A percentile compares a stretch with the other conserved stretches of the same genome.
Evolutionary conservation across 2,329 filamentous ascomycete genomes (phyloP).

Genomic region (Coniochaeta hoffmannii): DNA sequence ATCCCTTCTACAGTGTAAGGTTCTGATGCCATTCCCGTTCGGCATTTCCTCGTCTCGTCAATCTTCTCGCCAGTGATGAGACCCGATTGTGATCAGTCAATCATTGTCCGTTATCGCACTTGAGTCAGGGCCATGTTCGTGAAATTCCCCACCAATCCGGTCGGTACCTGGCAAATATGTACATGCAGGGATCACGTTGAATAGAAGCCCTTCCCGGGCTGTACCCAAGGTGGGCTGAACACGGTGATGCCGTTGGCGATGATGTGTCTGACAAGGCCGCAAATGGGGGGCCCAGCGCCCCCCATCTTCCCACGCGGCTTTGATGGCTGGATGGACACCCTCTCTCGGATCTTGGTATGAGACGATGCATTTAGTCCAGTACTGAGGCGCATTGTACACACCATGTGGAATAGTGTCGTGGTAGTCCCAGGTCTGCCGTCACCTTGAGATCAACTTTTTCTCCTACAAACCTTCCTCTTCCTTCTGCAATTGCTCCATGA

Average conservation of each 20-base stretch:
- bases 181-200: background rate
- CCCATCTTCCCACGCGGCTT: background rate
- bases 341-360: background rate
- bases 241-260: constrained; percentile 2
- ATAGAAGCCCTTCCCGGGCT: background rate
- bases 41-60: background rate
- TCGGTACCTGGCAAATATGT: background rate
- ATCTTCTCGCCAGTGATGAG: background rate
- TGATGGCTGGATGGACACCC: no score
- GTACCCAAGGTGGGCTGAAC: constrained; percentile 4
- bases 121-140: constrained; percentile 1
- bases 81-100: background rate
- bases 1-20: background rate
- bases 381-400: no score
- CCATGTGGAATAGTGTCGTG: background rate
- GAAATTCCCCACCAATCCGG: constrained; percentile 5
- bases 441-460: background rate
- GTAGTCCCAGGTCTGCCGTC: background rate
- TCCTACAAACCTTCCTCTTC: background rate
- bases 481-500: background rate
- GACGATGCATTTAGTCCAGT: no score
- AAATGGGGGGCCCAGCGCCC: background rate
- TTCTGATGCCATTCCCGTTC: background rate
- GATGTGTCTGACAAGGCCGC: background rate
- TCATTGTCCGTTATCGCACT: constrained; percentile 5